Evolutionary conservation across 176 grass and related monocot species (phyloP).

Genomic region (Tillandsia fasciculata): DNA sequence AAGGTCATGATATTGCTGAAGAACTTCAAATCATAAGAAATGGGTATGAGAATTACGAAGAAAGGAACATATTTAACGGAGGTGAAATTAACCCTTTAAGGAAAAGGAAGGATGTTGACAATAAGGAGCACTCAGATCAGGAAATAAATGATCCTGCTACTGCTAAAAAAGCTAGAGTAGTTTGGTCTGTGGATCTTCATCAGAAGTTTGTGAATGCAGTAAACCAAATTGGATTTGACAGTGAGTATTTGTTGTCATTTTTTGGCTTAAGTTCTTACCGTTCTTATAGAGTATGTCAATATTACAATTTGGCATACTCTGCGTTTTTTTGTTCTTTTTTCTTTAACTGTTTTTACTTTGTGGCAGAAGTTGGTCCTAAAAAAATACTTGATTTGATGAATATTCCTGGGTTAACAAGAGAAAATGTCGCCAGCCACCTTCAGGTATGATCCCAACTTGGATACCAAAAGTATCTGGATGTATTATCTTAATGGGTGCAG

Average conservation of each 20-base stretch:
- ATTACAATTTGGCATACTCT: not conserved
- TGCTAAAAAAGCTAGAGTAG: conserved; percentile 89
- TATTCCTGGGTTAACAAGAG: conserved; percentile 85
- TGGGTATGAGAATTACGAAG: conserved; percentile 56
- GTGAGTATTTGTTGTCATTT: conserved; percentile 45
- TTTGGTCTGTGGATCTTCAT: conserved; percentile 98
- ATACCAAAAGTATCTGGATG: not conserved
- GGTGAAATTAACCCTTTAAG: conserved; percentile 29
- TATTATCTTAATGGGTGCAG: not conserved
- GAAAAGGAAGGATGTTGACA: conserved; percentile 71
- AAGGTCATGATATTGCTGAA: conserved; percentile 58
- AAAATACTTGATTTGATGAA: conserved; percentile 99
- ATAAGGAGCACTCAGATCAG: conserved; percentile 57
- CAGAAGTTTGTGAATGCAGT: conserved; percentile 96
- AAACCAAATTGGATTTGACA: conserved; percentile 99
- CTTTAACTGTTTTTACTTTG: conserved; percentile 9
- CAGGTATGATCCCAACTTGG: conserved; percentile 52
- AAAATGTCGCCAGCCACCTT: conserved; percentile 99
- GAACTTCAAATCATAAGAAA: conserved; percentile 61
- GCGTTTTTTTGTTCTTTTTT: not conserved
- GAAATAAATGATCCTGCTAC: conserved; percentile 53
- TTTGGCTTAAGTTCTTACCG: not conserved
- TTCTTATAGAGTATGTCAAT: not conserved
- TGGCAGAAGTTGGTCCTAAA: conserved; percentile 95
- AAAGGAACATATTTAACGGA: conserved; percentile 46